Conservation (phyloP, 2,329 filamentous ascomycete species). For the Thermothelomyces thermophilus region DNA sequence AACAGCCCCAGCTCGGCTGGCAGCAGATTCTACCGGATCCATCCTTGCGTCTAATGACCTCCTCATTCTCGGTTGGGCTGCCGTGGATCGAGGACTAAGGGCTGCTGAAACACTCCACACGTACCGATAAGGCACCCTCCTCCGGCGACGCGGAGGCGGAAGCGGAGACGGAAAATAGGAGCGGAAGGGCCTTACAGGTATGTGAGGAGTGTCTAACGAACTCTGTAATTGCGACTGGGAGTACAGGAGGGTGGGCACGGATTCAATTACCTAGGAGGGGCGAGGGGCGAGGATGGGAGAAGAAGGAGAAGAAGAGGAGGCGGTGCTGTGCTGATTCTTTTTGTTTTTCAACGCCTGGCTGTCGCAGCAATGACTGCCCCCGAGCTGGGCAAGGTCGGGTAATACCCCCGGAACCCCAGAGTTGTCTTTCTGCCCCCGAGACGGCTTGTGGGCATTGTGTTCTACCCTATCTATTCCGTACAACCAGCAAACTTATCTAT, state of each 20-base stretch:
- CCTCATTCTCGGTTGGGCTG: neutral
- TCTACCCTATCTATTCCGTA: slow-evolving; percentile 3
- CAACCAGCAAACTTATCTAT: neutral
- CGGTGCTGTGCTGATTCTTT: neutral
- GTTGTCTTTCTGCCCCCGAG: neutral
- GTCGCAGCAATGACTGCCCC: neutral
- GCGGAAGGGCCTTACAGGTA: no score
- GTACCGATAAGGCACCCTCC: neutral
- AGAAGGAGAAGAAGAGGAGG: neutral
- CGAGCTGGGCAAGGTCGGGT: neutral
- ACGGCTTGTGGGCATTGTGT: neutral
- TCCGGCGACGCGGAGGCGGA: neutral
- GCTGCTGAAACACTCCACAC: no score
- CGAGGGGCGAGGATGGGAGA: neutral
- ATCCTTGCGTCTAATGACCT: no score
- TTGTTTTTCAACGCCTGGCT: neutral
- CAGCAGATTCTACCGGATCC: neutral
- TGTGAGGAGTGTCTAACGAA: neutral
- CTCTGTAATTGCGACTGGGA: slow-evolving; percentile 1
- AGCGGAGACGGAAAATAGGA: neutral
- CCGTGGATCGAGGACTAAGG: neutral
- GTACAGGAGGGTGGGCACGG: neutral
- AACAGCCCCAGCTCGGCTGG: neutral
- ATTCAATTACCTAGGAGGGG: neutral
- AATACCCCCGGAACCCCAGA: neutral